Conservation (phyloP, 2,329 filamentous ascomycete species). For the Didymella sp. region DNA sequence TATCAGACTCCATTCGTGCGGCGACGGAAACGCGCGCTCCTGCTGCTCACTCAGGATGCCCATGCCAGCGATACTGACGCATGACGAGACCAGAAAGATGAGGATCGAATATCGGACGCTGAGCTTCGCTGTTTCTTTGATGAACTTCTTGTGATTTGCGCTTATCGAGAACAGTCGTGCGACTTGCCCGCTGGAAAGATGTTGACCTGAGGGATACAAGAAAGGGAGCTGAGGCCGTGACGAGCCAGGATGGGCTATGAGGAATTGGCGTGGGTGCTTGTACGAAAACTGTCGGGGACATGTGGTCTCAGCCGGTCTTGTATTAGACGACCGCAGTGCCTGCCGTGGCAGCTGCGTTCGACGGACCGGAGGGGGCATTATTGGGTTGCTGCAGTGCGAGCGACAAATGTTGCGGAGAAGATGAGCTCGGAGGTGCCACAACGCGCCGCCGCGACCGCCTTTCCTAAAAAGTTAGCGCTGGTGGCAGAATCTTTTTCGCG, state of each 20-base stretch:
- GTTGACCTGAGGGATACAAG: slow-evolving; percentile 63
- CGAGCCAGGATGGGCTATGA: slow-evolving; percentile 51
- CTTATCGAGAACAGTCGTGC: slow-evolving; percentile 75
- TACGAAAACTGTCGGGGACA: slow-evolving; percentile 65
- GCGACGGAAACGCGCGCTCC: slow-evolving; percentile 80
- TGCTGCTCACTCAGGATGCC: slow-evolving; percentile 75
- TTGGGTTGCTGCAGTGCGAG: slow-evolving; percentile 19
- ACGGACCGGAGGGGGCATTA: slow-evolving; percentile 41
- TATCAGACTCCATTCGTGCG: slow-evolving; percentile 78
- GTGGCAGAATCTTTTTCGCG: slow-evolving; percentile 27
- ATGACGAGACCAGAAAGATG: slow-evolving; percentile 68
- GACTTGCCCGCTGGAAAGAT: slow-evolving; percentile 53
- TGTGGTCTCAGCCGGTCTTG: slow-evolving; percentile 24
- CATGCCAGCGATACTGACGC: slow-evolving; percentile 67
- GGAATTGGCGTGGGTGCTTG: slow-evolving; percentile 60
- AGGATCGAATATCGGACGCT: slow-evolving; percentile 72
- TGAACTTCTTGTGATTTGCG: slow-evolving; percentile 71
- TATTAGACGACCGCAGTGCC: slow-evolving; percentile 30
- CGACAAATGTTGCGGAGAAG: slow-evolving; percentile 18
- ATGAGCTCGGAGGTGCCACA: slow-evolving; percentile 28
- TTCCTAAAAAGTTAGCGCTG: neutral
- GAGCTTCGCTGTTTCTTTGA: slow-evolving; percentile 73
- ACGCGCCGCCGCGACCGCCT: slow-evolving; percentile 27
- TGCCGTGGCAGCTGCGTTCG: slow-evolving; percentile 40
- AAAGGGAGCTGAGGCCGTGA: slow-evolving; percentile 70